phyloP scores from a whole-genome alignment of 768 basidiomycete species.

The Pisolithus marmoratus region DNA sequence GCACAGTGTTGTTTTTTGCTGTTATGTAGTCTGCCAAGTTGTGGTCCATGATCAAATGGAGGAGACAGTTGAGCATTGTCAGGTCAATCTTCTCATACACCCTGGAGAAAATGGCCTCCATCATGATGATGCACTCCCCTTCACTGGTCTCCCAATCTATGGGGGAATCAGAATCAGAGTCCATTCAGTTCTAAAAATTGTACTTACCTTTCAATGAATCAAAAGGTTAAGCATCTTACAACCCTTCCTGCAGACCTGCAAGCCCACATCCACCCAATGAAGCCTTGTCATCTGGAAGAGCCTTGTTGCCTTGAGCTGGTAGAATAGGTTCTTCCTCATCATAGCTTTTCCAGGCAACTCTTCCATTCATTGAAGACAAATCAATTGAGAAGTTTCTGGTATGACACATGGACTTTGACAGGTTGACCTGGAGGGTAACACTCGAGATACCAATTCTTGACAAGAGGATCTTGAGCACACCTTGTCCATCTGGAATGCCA shows the following conservation, averaged over 20 bases:
- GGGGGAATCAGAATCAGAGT: neutral
- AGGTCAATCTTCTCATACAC: slow-evolving; percentile 99
- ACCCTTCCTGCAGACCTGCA: slow-evolving; percentile 97
- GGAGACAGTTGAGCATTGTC: slow-evolving; percentile 89
- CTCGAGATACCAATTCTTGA: slow-evolving; percentile 98
- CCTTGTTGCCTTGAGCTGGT: slow-evolving; percentile 93
- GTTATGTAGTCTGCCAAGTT: slow-evolving; percentile 99
- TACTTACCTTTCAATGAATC: slow-evolving; percentile 88
- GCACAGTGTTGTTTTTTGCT: slow-evolving; percentile 93
- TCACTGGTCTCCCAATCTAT: slow-evolving; percentile 96
- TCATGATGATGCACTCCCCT: slow-evolving; percentile 96
- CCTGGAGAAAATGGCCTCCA: slow-evolving; percentile 97
- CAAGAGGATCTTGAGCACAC: slow-evolving; percentile 92
- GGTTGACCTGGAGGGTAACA: slow-evolving; percentile 95
- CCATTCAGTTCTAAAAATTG: neutral
- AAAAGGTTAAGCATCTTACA: slow-evolving; percentile 99
- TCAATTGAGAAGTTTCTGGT: slow-evolving; percentile 95
- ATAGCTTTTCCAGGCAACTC: slow-evolving; percentile 89
- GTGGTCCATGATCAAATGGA: slow-evolving; percentile 96
- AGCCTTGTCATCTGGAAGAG: slow-evolving; percentile 98
- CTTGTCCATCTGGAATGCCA: slow-evolving; percentile 89
- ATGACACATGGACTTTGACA: slow-evolving; percentile 97
- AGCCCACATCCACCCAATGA: slow-evolving; percentile 98
- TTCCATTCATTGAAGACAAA: slow-evolving; percentile 94
- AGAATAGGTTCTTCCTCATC: slow-evolving; percentile 96